These are phyloP conservation scores for Diaporthe citri DNA, from an alignment of 2,329 filamentous ascomycete genomes.

Conservation along the genomic window DNA sequence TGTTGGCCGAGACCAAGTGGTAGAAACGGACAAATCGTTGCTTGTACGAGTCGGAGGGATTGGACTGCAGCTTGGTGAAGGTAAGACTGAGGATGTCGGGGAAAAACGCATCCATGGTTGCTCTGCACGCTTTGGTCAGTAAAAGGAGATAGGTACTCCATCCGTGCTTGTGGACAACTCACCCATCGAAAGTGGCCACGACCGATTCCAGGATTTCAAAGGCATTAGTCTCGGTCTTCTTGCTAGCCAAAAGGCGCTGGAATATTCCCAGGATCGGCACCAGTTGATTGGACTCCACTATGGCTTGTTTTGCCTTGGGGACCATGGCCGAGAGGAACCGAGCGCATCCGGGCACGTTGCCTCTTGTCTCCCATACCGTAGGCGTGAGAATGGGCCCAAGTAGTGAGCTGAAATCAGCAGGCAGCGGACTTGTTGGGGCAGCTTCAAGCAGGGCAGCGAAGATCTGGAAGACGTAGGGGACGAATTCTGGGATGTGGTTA, in stretches of 20 bases:
- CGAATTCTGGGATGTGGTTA: slow-evolving; percentile 77
- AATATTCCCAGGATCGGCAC: slow-evolving; percentile 95
- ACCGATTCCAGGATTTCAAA: slow-evolving; percentile 92
- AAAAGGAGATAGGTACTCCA: not conserved
- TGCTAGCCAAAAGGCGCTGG: slow-evolving; percentile 86
- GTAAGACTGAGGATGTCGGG: slow-evolving; percentile 83
- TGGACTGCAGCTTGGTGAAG: slow-evolving; percentile 80
- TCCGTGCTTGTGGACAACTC: slow-evolving; percentile 53
- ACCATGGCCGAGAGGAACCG: slow-evolving; percentile 88
- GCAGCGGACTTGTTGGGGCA: slow-evolving; percentile 82
- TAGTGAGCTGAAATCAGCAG: slow-evolving; percentile 83
- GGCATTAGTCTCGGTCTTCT: slow-evolving; percentile 85
- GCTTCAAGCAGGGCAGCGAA: slow-evolving; percentile 91
- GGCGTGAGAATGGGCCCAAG: slow-evolving; percentile 83
- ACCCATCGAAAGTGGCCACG: slow-evolving; percentile 79
- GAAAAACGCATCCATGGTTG: slow-evolving; percentile 81
- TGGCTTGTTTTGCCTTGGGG: slow-evolving; percentile 78
- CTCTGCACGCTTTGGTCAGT: slow-evolving; percentile 53
- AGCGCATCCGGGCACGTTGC: slow-evolving; percentile 92
- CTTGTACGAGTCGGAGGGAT: slow-evolving; percentile 81
- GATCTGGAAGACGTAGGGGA: slow-evolving; percentile 96
- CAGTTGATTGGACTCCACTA: slow-evolving; percentile 83
- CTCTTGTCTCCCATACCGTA: slow-evolving; percentile 89
- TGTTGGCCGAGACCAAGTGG: slow-evolving; percentile 84
- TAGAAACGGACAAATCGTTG: slow-evolving; percentile 94